Evolutionary conservation across 2,329 filamentous ascomycete genomes (phyloP).

Genomic region (Fusarium sp.): DNA sequence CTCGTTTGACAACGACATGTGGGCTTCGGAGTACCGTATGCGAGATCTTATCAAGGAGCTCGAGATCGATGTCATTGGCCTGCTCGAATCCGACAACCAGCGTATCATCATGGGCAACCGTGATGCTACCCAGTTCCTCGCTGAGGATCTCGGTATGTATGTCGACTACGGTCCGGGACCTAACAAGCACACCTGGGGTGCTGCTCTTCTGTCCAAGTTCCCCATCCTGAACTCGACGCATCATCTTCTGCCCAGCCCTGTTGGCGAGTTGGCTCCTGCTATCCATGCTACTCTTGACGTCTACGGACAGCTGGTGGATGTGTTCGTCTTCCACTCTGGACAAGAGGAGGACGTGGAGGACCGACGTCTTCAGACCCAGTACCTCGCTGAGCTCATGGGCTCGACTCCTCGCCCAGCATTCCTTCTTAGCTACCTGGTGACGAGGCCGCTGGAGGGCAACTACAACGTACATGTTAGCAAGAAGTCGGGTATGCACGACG

Average conservation of each 20-base stretch:
- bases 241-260: conserved; percentile 91
- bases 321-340: conserved; percentile 98
- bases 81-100: conserved; percentile 92
- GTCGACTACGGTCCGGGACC: conserved; percentile 97
- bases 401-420: conserved; percentile 83
- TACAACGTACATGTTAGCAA: conserved; percentile 96
- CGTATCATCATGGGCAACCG: conserved; percentile 99
- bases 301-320: conserved; percentile 89
- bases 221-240: conserved; percentile 97
- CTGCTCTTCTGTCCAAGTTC: conserved; percentile 93
- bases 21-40: conserved; percentile 95
- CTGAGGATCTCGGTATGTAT: conserved; percentile 98
- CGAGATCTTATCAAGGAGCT: conserved; percentile 90
- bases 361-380: conserved; percentile 85
- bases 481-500: conserved; percentile 91
- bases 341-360: conserved; percentile 98
- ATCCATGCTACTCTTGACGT: conserved; percentile 97
- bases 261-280: conserved; percentile 93
- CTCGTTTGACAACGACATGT: conserved; percentile 98
- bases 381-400: conserved; percentile 90
- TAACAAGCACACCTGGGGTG: conserved; percentile 99
- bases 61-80: conserved; percentile 97
- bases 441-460: conserved; percentile 89
- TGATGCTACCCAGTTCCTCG: conserved; percentile 93
- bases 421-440: conserved; percentile 91